A percentile compares a stretch with the other conserved stretches of the same genome.
Conservation (phyloP, 1,284 basidiomycete genomes). For the Ganoderma multipileum region DNA sequence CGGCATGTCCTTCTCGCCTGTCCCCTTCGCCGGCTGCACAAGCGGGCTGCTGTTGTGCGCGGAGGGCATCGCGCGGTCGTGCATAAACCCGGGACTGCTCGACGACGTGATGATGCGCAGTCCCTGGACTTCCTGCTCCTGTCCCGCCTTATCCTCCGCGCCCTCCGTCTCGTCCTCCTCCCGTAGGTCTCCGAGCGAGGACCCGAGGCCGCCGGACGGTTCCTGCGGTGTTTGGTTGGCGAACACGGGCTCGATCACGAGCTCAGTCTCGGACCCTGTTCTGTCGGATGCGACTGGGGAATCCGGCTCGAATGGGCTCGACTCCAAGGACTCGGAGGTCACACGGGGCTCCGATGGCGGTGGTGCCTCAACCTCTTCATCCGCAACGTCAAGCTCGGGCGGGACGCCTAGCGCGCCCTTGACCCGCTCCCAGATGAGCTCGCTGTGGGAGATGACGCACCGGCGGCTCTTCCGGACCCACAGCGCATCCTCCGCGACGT, state of each 20-base stretch:
- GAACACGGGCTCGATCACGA: constrained; percentile 42
- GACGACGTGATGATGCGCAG: constrained; percentile 60
- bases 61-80: constrained; percentile 20
- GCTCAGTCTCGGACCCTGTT: constrained; percentile 31
- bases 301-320: constrained; percentile 27
- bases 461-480: constrained; percentile 72
- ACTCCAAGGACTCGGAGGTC: constrained; percentile 21
- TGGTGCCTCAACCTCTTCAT: constrained; percentile 40
- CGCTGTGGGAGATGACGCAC: constrained; percentile 72
- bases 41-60: constrained; percentile 27
- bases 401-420: constrained; percentile 82
- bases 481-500: constrained; percentile 60
- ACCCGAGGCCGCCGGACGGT: constrained; percentile 11
- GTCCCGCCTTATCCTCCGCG: constrained; percentile 29
- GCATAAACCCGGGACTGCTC: constrained; percentile 31
- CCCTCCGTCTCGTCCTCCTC: constrained; percentile 38
- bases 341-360: constrained; percentile 12
- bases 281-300: constrained; percentile 16
- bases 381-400: constrained; percentile 71
- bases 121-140: constrained; percentile 54
- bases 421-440: constrained; percentile 83
- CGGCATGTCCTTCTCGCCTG: constrained; percentile 30
- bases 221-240: constrained; percentile 30
- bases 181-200: constrained; percentile 34
- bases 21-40: constrained; percentile 11